Conservation (phyloP, 2,329 filamentous ascomycete species). For the Aspergillus pseudotamarii region DNA sequence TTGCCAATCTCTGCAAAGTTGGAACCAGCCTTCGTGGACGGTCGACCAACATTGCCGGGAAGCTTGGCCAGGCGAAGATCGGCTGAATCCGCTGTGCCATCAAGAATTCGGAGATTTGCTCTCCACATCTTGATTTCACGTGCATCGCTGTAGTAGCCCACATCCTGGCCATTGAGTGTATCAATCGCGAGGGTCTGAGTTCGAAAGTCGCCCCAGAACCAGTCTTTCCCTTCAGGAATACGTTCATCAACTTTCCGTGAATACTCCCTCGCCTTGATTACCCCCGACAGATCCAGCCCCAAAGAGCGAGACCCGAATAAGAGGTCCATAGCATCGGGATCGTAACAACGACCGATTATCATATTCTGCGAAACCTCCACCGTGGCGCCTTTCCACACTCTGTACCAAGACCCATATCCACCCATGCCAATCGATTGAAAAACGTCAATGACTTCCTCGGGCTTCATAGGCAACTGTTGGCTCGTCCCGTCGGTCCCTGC, state of each 20-base stretch:
- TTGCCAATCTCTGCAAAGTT: constrained; percentile 38
- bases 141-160: constrained; percentile 49
- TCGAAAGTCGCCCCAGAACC: constrained; percentile 62
- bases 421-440: constrained; percentile 46
- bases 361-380: constrained; percentile 54
- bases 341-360: constrained; percentile 58
- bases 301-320: constrained; percentile 47
- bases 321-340: constrained; percentile 51
- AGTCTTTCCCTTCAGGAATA: constrained; percentile 49
- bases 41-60: constrained; percentile 31
- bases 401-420: constrained; percentile 57
- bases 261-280: constrained; percentile 52
- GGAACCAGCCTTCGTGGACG: constrained; percentile 22
- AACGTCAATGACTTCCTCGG: constrained; percentile 35
- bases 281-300: constrained; percentile 49
- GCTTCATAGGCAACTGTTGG: constrained; percentile 26
- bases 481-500: constrained; percentile 11
- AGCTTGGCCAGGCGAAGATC: constrained; percentile 34
- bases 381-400: constrained; percentile 45
- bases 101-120: constrained; percentile 48
- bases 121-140: constrained; percentile 52
- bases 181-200: constrained; percentile 59
- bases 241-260: constrained; percentile 51
- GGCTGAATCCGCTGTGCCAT: constrained; percentile 33
- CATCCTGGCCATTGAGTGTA: constrained; percentile 57